Conservation (phyloP, 176 grass and related monocot genomes). For the Oryza officinalis region DNA sequence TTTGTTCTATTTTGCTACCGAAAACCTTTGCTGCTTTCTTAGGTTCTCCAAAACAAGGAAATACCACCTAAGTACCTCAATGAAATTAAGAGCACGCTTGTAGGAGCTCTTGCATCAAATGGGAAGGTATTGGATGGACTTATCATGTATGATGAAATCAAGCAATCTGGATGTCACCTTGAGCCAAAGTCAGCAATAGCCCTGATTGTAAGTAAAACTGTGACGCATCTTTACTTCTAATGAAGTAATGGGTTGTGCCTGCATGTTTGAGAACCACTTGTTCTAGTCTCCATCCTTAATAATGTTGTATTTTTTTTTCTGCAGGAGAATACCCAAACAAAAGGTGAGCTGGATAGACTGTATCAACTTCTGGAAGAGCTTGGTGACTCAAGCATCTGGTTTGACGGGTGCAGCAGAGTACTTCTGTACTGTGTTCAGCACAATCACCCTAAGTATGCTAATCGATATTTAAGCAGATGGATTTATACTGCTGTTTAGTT, state of each 20-base stretch:
- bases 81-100: slow-evolving; percentile 71
- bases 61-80: slow-evolving; percentile 48
- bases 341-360: slow-evolving; percentile 80
- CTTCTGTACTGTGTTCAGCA: slow-evolving; percentile 70
- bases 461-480: slow-evolving; percentile 12
- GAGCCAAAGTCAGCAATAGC: slow-evolving; percentile 66
- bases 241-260: slow-evolving; percentile 1
- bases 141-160: slow-evolving; percentile 70
- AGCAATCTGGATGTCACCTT: slow-evolving; percentile 54
- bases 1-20: slow-evolving; percentile 18
- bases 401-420: slow-evolving; percentile 72
- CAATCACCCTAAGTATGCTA: slow-evolving; percentile 72
- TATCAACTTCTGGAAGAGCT: slow-evolving; percentile 67
- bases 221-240: slow-evolving; percentile 24
- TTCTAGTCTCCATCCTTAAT: slow-evolving; percentile 31
- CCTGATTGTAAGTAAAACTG: slow-evolving; percentile 71
- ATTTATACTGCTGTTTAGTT: slow-evolving; percentile 47
- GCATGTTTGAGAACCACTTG: slow-evolving; percentile 7
- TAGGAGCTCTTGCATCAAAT: slow-evolving; percentile 69
- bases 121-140: slow-evolving; percentile 73
- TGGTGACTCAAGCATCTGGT: slow-evolving; percentile 68
- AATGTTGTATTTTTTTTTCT: slow-evolving; percentile 27
- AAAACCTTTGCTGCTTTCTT: slow-evolving; percentile 33
- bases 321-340: slow-evolving; percentile 74
- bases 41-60: slow-evolving; percentile 76